Percentiles rank a stretch among this genome's conserved stretches.
Evolutionary conservation across 352 stramenopile genomes (phyloP).

Genomic region (Phytophthora quininea): DNA sequence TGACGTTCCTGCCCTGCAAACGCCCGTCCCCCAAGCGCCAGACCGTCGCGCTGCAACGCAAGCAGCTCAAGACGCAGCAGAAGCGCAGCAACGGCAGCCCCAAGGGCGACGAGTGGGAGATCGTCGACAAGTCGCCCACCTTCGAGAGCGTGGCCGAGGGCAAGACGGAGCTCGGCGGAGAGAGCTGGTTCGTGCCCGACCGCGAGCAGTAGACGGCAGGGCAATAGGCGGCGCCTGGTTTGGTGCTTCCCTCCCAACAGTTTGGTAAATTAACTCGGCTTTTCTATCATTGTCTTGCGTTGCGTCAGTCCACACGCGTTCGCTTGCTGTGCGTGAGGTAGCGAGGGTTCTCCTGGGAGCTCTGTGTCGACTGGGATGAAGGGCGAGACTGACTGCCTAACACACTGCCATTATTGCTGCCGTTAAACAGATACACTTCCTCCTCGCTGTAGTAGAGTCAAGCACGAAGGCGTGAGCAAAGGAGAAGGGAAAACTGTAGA

Average conservation of each 20-base stretch:
- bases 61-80: conserved; percentile 41
- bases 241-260: no score
- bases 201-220: conserved; percentile 24
- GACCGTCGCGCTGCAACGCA: conserved; percentile 20
- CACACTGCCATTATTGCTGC: conserved; percentile 9
- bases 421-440: conserved; percentile 33
- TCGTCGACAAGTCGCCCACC: conserved; percentile 81
- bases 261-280: conserved; percentile 37
- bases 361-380: conserved; percentile 38
- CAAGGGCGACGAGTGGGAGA: conserved; percentile 77
- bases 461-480: not conserved
- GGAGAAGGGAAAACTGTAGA: not conserved
- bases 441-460: conserved; percentile 37
- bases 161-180: conserved; percentile 48
- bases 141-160: conserved; percentile 59
- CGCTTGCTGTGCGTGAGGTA: conserved; percentile 75
- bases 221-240: not conserved
- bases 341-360: conserved; percentile 56
- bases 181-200: conserved; percentile 67
- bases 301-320: conserved; percentile 37
- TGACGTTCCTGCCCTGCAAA: conserved; percentile 60
- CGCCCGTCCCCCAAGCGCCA: conserved; percentile 40
- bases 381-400: conserved; percentile 21
- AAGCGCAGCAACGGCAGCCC: conserved; percentile 46
- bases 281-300: conserved; percentile 17